Evolutionary conservation across 2,329 filamentous ascomycete species (phyloP), one percentile per base, ranked within the genome.

Genomic region (Pseudogymnoascus sp.): DNA sequence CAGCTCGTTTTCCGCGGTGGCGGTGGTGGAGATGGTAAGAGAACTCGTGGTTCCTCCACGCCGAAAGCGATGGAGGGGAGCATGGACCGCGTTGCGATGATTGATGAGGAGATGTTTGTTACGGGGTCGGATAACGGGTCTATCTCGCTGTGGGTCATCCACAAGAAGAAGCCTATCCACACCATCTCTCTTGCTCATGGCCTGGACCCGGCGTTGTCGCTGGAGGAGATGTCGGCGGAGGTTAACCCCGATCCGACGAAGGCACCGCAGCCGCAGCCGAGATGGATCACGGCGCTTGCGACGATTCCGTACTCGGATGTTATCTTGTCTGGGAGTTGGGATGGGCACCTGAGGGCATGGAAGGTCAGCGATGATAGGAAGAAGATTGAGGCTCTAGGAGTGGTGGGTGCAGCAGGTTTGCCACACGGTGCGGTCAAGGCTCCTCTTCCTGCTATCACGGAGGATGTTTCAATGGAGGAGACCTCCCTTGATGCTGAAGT

Each of bases 1-100:
- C 94, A 99, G 71, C 82, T 99, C 5, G 92, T 97, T 1, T 99
- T 97, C 74, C 86, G 92, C 55, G 92, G 92, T 61, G 90, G 91
- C 63, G 88, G 85, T 39, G 77, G 79, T 23, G 79, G 80, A 63
- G 82, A 80, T 67, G 83, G 82, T 66, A 72, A 71, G 37, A 69
- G 70, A 33, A 68, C 69, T 2, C 67, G 71, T 2, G 70, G 71
- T 62, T 65, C 78, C 12, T 75, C 80, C 64, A 76, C 79, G 3
- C n/a, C 76, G 79, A 67, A 81, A 15, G 64, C 65, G 63, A 76
- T 81, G 41, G 84, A 96, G 72, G 92, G 91, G 60, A 95, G 87
- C 70, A 92, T 96, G 74, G 94, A 99, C 73, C 86, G 91, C 62
- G 84, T 97, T 23, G 88, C 92, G 61, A 90, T 95, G 77, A 82